Conservation (phyloP, 805 yeast genomes). For the Kodamaea lidongshanica region DNA sequence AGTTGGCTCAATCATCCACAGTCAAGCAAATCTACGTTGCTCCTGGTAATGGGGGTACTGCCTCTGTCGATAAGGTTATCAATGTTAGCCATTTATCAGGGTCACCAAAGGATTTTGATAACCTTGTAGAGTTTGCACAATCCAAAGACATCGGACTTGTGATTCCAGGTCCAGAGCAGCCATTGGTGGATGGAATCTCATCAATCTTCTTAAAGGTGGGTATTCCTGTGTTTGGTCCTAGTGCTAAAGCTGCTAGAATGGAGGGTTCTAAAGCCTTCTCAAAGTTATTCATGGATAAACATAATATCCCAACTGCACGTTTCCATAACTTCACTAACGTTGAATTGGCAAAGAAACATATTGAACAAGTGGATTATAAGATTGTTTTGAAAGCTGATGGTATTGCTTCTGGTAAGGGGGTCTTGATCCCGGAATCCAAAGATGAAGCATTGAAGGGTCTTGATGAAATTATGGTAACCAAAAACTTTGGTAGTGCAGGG, state of each 20-base stretch:
- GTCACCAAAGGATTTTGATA: constrained; percentile 58
- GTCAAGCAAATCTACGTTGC: constrained; percentile 80
- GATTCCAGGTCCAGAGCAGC: constrained; percentile 99
- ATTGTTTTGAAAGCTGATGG: constrained; percentile 97
- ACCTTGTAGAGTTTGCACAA: constrained; percentile 67
- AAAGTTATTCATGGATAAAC: constrained; percentile 87
- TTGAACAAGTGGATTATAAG: constrained; percentile 58
- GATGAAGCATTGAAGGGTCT: constrained; percentile 83
- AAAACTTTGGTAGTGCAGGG: constrained; percentile 89
- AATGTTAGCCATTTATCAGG: constrained; percentile 64
- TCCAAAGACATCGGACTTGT: constrained; percentile 64
- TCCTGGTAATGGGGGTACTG: constrained; percentile 95
- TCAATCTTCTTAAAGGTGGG: constrained; percentile 71
- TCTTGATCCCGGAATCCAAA: constrained; percentile 76
- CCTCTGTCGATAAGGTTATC: constrained; percentile 49
- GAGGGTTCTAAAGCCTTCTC: constrained; percentile 96
- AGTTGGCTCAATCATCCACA: constrained; percentile 67
- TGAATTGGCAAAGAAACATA: constrained; percentile 68
- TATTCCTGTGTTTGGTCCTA: constrained; percentile 96
- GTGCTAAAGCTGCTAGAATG: constrained; percentile 81
- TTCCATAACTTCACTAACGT: constrained; percentile 76
- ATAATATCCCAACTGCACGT: constrained; percentile 89
- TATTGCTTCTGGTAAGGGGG: constrained; percentile 98
- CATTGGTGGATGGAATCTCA: constrained; percentile 89
- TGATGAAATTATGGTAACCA: constrained; percentile 82